Percentiles rank a stretch among this genome's conserved stretches.
Evolutionary conservation across 345 rosid species (phyloP).

Genomic region (Mallotus nudiflorus): DNA sequence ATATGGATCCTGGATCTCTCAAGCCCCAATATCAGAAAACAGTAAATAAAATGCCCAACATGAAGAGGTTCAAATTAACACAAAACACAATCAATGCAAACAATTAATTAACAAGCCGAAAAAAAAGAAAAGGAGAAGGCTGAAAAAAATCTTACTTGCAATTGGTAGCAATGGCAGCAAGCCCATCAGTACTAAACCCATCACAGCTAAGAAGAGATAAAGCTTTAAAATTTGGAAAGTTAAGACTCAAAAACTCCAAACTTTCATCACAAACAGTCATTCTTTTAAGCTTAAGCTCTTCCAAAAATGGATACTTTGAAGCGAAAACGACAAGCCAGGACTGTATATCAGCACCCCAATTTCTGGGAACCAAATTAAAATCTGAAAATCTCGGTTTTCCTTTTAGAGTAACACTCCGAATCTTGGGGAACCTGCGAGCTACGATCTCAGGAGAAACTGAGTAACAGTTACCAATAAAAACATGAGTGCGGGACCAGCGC

Average conservation of each 20-base stretch:
- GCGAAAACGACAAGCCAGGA: conserved; percentile 63
- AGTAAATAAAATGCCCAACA: not conserved
- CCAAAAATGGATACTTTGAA: conserved; percentile 47
- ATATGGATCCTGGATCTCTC: conserved; percentile 6
- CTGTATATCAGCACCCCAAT: conserved; percentile 70
- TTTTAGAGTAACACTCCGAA: conserved; percentile 57
- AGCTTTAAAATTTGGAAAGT: conserved; percentile 48
- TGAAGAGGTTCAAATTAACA: not conserved
- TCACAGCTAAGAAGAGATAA: conserved; percentile 67
- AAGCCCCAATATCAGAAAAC: not conserved
- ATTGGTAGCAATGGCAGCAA: conserved; percentile 53
- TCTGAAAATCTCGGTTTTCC: conserved; percentile 78
- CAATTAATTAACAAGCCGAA: not conserved
- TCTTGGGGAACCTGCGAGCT: conserved; percentile 52
- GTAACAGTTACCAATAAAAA: conserved; percentile 75
- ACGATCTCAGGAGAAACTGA: conserved; percentile 64
- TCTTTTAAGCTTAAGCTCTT: conserved; percentile 65
- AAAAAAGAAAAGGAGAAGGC: not conserved
- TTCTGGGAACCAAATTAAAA: conserved; percentile 60
- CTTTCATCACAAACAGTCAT: conserved; percentile 66
- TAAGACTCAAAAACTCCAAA: conserved; percentile 52
- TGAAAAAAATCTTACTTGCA: conserved; percentile 60
- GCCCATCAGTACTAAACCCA: conserved; percentile 64
- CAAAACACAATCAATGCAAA: not conserved
- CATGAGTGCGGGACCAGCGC: conserved; percentile 55